phyloP scores from a whole-genome alignment of 192 early-diverging fungal species.

The Rhizoclosmatium globosum region DNA sequence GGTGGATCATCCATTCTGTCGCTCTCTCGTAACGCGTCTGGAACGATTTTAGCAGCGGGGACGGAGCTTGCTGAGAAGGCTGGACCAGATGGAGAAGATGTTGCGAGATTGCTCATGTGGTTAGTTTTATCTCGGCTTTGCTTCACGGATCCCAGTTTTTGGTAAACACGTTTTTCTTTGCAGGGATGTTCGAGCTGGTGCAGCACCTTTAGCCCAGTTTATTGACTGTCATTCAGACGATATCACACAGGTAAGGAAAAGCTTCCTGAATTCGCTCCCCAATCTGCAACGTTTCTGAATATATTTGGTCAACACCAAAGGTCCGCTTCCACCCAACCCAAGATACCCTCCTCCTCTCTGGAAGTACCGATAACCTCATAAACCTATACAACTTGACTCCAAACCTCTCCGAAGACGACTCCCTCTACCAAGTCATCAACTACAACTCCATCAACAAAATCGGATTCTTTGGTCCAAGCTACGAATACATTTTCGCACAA shows the following conservation, averaged over 20 bases:
- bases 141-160: background rate
- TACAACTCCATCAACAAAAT: slow-evolving; percentile 80
- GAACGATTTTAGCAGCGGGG: slow-evolving; percentile 50
- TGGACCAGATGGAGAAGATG: slow-evolving; percentile 48
- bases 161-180: background rate
- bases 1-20: slow-evolving; percentile 45
- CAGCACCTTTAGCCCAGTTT: slow-evolving; percentile 40
- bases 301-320: background rate
- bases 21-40: slow-evolving; percentile 42
- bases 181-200: slow-evolving; percentile 48
- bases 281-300: no score
- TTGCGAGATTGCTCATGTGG: slow-evolving; percentile 55
- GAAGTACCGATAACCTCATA: slow-evolving; percentile 60
- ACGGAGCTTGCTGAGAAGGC: slow-evolving; percentile 42
- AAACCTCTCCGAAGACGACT: slow-evolving; percentile 88
- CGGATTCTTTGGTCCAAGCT: slow-evolving; percentile 90
- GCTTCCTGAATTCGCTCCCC: no score
- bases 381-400: slow-evolving; percentile 77
- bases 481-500: slow-evolving; percentile 88
- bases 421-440: slow-evolving; percentile 82
- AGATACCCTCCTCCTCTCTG: slow-evolving; percentile 49
- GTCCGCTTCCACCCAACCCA: slow-evolving; percentile 56
- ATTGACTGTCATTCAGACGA: slow-evolving; percentile 64
- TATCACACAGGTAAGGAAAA: slow-evolving; percentile 51
- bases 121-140: slow-evolving; percentile 28